Percentiles rank a stretch among this genome's conserved stretches.
These are phyloP conservation scores for Aspergillus homomorphus DNA, from an alignment of 495 filamentous ascomycete species.

Conservation along the genomic window DNA sequence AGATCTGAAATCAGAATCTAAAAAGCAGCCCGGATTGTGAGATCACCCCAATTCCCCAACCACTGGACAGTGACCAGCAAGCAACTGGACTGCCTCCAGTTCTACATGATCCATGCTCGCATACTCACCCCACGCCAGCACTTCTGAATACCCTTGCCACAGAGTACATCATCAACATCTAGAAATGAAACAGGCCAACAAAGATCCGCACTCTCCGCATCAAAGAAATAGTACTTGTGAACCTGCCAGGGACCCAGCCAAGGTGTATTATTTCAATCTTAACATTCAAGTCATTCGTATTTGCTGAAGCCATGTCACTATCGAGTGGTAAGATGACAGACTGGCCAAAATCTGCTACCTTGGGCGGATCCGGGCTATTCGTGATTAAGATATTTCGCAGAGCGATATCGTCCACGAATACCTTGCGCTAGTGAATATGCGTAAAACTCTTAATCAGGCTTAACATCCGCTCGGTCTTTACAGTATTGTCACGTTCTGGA, in stretches of 20 bases:
- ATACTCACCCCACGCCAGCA: constrained; percentile 19
- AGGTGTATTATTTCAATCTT: constrained; percentile 23
- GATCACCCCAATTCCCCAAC: too few relatives aligned
- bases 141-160: constrained; percentile 16
- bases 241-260: constrained; percentile 18
- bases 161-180: constrained; percentile 18
- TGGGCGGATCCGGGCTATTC: constrained; percentile 11
- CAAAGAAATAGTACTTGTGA: constrained; percentile 21
- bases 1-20: too few relatives aligned
- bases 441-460: constrained; percentile 13
- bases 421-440: constrained; percentile 17
- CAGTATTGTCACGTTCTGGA: constrained; percentile 10
- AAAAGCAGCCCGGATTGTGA: too few relatives aligned
- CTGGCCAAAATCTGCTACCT: constrained; percentile 18
- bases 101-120: constrained; percentile 14
- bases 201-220: constrained; percentile 15
- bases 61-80: constrained; percentile 7
- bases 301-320: constrained; percentile 16
- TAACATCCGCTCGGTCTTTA: constrained; percentile 14
- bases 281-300: constrained; percentile 16
- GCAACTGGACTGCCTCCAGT: constrained; percentile 8
- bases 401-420: constrained; percentile 21
- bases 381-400: constrained; percentile 20
- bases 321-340: constrained; percentile 19
- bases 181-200: constrained; percentile 19